Evolutionary conservation across 2,329 filamentous ascomycete genomes (phyloP), one percentile per base, ranked within the genome.

Genomic region (Aureobasidium sp.): DNA sequence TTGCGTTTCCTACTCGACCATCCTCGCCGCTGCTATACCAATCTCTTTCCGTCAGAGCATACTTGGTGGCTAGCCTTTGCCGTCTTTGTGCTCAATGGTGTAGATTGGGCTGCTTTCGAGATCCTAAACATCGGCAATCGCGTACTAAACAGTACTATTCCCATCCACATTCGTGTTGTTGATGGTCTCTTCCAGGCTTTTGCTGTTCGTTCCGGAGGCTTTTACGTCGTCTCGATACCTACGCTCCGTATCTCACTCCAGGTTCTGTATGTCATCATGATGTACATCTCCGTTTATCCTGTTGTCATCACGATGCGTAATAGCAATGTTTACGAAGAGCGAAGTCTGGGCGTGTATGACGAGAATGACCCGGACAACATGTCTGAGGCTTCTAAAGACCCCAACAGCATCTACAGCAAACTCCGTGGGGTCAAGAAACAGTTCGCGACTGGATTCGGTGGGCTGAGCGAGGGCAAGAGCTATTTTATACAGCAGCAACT

Each of bases 221-320:
- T 77, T 76, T 73, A 82, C 73, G 68, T 84, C 48, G 76, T 84
- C 36, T 70, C 75, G 20, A 71, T 72, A 6, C 70, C 80, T 3
- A 70, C 69, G 0, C 74, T 85, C 2, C 82, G 79, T 41, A 81
- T 84, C 5, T 79, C 77, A 2, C 77, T 85, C 0, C 84, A 84
- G 63, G 78, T 86, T 39, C 78, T 83, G 37, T 81, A 85, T 63
- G 74, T 86, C 0, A 77, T 84, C 48, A 86, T 87, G 84, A 87
- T 87, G 84, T 87, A 86, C 71, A 85, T 87, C 51, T 80, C 81
- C 5, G 79, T 82, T 4, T 85, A 84, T 63, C 84, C 84, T 0
- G 81, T 86, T 36, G 83, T 82, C 15, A 84, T 87, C 59, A 83
- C 78, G 20, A 84, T 87, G 72, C 80, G 84, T 47, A 80, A 82